Evolutionary conservation across 1,284 basidiomycete species (phyloP).

Genomic region (Leccinum pachyderme): DNA sequence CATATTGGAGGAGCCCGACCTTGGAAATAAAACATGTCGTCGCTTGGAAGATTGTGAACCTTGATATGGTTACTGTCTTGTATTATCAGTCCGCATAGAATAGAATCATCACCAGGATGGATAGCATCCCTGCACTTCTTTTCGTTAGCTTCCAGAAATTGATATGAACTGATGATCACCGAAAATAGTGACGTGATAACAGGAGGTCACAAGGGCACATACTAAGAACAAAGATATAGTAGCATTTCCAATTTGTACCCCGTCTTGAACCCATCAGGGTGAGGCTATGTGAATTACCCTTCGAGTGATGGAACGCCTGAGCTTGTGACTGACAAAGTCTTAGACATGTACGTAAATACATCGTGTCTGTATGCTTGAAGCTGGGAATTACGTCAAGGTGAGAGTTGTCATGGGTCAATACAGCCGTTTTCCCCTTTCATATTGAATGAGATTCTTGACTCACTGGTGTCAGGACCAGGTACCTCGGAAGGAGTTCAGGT

Average conservation of each 20-base stretch:
- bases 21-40: conserved; percentile 23
- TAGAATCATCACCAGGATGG: not conserved
- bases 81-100: not conserved
- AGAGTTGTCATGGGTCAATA: not conserved
- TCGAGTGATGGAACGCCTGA: no score
- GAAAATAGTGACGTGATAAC: not conserved
- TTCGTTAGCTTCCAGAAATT: not conserved
- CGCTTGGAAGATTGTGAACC: conserved; percentile 21
- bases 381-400: not conserved
- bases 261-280: no score
- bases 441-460: not conserved
- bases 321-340: no score
- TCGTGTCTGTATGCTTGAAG: not conserved
- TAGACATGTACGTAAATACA: not conserved
- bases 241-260: no score
- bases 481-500: not conserved
- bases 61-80: conserved; percentile 1
- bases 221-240: not conserved
- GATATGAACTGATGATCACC: no score
- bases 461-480: not conserved
- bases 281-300: not conserved
- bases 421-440: not conserved
- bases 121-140: not conserved
- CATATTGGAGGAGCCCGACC: conserved; percentile 26
- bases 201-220: no score